Conservation (phyloP, 805 yeast genomes). For the Lipomyces mesembrius region DNA sequence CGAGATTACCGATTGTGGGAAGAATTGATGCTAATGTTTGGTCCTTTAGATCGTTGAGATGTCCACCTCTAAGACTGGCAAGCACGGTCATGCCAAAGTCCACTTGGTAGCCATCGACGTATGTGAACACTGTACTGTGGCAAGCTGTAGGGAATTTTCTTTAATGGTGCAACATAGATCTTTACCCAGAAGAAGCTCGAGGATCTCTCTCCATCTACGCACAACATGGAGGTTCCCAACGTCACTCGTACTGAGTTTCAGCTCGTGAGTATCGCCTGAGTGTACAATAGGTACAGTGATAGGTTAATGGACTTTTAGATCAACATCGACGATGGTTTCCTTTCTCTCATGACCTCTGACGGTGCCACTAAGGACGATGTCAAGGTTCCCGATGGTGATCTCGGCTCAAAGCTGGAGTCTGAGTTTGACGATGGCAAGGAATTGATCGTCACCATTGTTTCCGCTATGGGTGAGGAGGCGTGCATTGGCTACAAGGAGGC, state of each 20-base stretch:
- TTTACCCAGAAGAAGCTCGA: conserved; percentile 99
- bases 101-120: conserved; percentile 95
- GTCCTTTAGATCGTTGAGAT: conserved; percentile 77
- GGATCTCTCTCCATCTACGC: conserved; percentile 99
- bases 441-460: conserved; percentile 91
- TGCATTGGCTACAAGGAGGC: conserved; percentile 98
- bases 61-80: conserved; percentile 99
- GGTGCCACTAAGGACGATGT: conserved; percentile 99
- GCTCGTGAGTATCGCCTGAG: conserved; percentile 46
- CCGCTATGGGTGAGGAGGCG: conserved; percentile 99
- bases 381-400: conserved; percentile 96
- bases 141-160: neutral
- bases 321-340: conserved; percentile 98
- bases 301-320: conserved; percentile 51
- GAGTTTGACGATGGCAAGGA: conserved; percentile 99
- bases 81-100: conserved; percentile 99
- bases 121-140: neutral
- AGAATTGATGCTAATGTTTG: neutral
- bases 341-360: conserved; percentile 92
- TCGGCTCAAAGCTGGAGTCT: conserved; percentile 89
- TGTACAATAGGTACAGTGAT: neutral
- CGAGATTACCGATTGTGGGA: neutral
- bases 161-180: conserved; percentile 50
- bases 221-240: conserved; percentile 99
- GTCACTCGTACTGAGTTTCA: conserved; percentile 95